Evolutionary conservation across 331 rosid genomes (phyloP).

Genomic region (Pyrus hybrid): DNA sequence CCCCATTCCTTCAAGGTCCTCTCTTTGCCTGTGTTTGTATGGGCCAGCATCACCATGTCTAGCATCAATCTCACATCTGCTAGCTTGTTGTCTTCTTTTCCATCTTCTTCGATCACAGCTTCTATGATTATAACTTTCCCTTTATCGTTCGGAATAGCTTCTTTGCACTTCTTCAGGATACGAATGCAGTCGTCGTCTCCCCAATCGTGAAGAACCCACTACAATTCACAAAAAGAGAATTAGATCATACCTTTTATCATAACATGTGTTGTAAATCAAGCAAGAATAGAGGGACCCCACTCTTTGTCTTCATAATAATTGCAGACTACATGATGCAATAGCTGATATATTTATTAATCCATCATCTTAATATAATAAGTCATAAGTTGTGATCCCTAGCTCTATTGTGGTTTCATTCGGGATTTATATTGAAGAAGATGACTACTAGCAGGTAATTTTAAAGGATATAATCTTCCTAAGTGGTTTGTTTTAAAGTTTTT

Average conservation of each 20-base stretch:
- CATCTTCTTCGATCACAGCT: background rate
- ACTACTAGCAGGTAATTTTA: no score
- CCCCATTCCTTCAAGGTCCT: conserved; percentile 50
- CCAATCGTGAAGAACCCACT: background rate
- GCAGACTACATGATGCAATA: no score
- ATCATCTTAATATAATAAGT: background rate
- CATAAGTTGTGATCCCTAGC: no score
- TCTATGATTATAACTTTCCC: conserved; percentile 19
- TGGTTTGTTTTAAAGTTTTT: no score
- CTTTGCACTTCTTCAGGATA: conserved; percentile 43
- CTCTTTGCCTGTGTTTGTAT: conserved; percentile 42
- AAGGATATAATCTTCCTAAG: no score
- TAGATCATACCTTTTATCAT: background rate
- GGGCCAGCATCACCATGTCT: conserved; percentile 63
- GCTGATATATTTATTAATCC: background rate
- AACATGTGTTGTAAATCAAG: background rate
- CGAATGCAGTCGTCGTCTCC: background rate
- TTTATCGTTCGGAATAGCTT: conserved; percentile 40
- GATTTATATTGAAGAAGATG: no score
- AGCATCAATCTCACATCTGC: conserved; percentile 31
- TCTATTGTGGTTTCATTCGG: no score
- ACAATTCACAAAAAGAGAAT: background rate
- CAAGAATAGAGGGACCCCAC: background rate
- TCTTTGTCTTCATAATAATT: background rate
- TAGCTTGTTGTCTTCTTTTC: background rate